phyloP scores from a whole-genome alignment of 352 stramenopile species.

The Phytophthora aleatoria region DNA sequence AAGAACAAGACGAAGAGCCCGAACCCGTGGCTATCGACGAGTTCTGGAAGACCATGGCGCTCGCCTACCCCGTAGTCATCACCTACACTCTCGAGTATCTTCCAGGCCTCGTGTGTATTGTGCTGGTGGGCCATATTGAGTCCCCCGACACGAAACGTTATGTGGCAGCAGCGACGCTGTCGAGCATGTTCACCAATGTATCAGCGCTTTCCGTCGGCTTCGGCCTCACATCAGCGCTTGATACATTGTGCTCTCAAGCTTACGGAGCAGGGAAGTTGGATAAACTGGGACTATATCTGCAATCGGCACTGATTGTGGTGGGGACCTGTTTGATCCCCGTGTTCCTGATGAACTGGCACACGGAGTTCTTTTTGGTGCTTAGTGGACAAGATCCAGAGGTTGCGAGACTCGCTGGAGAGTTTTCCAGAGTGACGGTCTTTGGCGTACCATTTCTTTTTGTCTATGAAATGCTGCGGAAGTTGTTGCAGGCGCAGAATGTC shows the following conservation, averaged over 20 bases:
- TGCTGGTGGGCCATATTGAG: constrained; percentile 68
- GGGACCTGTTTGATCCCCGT: constrained; percentile 51
- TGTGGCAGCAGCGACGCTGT: constrained; percentile 66
- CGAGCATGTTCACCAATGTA: constrained; percentile 80
- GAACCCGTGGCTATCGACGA: constrained; percentile 52
- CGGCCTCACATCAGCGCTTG: constrained; percentile 71
- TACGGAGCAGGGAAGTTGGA: constrained; percentile 60
- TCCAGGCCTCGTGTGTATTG: constrained; percentile 58
- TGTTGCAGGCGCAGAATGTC: constrained; percentile 78
- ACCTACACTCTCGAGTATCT: constrained; percentile 64
- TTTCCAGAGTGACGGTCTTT: constrained; percentile 62
- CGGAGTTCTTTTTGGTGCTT: constrained; percentile 51
- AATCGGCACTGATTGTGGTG: constrained; percentile 65
- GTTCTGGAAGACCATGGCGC: constrained; percentile 46
- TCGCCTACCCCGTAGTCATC: constrained; percentile 54
- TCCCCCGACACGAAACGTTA: constrained; percentile 61
- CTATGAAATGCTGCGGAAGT: constrained; percentile 79
- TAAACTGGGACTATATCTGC: constrained; percentile 82
- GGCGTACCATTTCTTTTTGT: constrained; percentile 78
- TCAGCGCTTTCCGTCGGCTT: constrained; percentile 75
- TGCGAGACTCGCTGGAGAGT: constrained; percentile 54
- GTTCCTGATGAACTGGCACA: constrained; percentile 68
- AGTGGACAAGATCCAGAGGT: constrained; percentile 67
- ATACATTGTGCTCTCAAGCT: constrained; percentile 82
- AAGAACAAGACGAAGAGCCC: constrained; percentile 38